Evolutionary conservation across 176 grass and related monocot genomes (phyloP).

Genomic region (Carex cristatella): DNA sequence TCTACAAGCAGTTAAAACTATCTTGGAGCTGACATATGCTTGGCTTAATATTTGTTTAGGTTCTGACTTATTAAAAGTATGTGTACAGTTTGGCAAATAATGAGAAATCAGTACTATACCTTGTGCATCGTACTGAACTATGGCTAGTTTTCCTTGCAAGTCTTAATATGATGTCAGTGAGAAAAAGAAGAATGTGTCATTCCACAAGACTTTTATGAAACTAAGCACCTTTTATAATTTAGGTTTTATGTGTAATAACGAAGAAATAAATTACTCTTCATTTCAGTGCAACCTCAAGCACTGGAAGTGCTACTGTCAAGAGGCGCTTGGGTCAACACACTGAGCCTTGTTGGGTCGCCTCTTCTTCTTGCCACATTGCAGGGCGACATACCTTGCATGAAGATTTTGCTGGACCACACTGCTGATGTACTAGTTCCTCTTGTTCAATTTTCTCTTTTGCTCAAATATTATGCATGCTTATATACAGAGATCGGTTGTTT

Average conservation of each 20-base stretch:
- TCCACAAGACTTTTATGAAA: background rate
- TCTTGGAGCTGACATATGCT: background rate
- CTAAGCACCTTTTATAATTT: background rate
- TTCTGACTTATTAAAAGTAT: background rate
- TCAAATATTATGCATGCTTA: background rate
- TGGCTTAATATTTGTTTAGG: background rate
- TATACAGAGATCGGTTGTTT: background rate
- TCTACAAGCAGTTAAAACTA: background rate
- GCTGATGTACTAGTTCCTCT: slow-evolving; percentile 10
- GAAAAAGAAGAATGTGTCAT: background rate
- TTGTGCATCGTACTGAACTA: background rate
- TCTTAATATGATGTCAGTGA: background rate
- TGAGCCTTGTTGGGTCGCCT: background rate
- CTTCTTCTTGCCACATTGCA: background rate
- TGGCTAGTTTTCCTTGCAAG: background rate
- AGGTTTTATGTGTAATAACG: background rate
- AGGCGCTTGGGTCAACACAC: background rate
- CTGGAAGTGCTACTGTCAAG: background rate
- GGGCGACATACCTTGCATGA: background rate
- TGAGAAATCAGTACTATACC: background rate
- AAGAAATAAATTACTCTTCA: slow-evolving; percentile 6
- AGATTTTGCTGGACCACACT: too few species aligned
- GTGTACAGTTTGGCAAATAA: background rate
- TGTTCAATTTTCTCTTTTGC: background rate
- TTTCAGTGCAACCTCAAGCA: background rate